These are phyloP conservation scores for Magnaporthiopsis rhizophila DNA, from an alignment of 2,329 filamentous ascomycete species.

Conservation along the genomic window DNA sequence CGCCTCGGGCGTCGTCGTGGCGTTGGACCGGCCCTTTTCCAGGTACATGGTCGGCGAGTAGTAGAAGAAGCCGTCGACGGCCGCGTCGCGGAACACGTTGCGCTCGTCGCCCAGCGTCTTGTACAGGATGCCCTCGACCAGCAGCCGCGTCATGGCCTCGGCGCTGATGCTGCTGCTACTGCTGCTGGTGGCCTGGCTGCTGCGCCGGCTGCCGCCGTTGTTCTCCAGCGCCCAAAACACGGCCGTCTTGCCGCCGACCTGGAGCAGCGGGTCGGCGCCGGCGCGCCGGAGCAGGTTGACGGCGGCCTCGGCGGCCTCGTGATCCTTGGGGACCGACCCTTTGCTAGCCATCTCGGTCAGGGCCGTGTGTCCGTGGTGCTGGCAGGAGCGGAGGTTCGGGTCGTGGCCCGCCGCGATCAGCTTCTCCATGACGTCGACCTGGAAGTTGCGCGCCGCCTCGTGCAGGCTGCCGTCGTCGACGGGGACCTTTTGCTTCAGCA, in stretches of 20 bases:
- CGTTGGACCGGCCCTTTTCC: constrained; percentile 11
- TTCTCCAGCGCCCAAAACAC: constrained; percentile 24
- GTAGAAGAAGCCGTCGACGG: constrained; percentile 13
- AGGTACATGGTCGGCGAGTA: constrained; percentile 25
- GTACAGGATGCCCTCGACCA: constrained; percentile 19
- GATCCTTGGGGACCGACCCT: constrained; percentile 14
- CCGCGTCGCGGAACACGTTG: constrained; percentile 19
- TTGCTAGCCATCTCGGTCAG: constrained; percentile 20
- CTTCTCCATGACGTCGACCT: constrained; percentile 16
- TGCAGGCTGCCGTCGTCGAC: constrained; percentile 25
- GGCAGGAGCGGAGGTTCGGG: constrained; percentile 19
- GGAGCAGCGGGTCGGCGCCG: constrained; percentile 17
- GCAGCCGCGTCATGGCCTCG: constrained; percentile 16
- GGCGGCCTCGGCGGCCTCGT: constrained; percentile 17
- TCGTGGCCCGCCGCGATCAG: constrained; percentile 21
- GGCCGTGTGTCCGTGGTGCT: constrained; percentile 20
- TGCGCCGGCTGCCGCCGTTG: neutral
- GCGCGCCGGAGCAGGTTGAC: constrained; percentile 16
- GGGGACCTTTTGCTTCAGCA: constrained; percentile 17
- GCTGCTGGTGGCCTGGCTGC: neutral
- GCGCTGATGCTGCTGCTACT: constrained; percentile 9
- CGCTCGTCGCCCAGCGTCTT: constrained; percentile 18
- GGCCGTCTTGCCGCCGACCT: constrained; percentile 20
- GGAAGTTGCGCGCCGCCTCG: constrained; percentile 22
- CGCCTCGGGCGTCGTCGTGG: neutral